Evolutionary conservation across 495 filamentous ascomycete species (phyloP), one percentile per base, ranked within the genome.

Genomic region (Immersiella caudata): DNA sequence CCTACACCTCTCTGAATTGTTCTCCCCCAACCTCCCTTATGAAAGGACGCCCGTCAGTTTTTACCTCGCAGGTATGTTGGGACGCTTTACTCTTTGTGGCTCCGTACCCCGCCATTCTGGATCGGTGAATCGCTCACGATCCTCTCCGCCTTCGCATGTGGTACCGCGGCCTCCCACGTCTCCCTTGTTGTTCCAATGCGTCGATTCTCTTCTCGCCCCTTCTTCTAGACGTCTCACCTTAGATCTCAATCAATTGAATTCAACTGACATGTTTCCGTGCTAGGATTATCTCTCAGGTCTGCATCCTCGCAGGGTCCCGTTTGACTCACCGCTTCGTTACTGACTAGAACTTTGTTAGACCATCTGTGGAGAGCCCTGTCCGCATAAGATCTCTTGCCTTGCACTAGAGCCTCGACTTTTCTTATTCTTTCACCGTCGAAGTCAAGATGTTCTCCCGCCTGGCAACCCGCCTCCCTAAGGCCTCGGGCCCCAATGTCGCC

Each of bases 231-330:
- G 24, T 50, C 65, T 61, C 16, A 25, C 64, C 16, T 60, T 52
- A 59, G 50, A 65, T 68, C 54, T 22, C 36, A 52, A 24, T 56
- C 27, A 33, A 59, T 49, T 65, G 63, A 65, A 14, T 51, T 29
- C 50, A 70, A 72, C 79, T 82, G 76, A 84, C 70, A 67, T 66
- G 29, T 71, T 66, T 74, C 29, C 75, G 62, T 65, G 69, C 62
- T 75, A 95, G 93, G 93, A 96, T 86, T 96, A 96, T 85, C 91
- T 96, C 85, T 96, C 93, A 91, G 91, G 91, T 93, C 81, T 74
- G 84, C 76, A 69, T 50, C 18, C 70, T 65, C 56, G 64, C 71
- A 62, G 65, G 59, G 27, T 68, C 66, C 62, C 63, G 55, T 67
- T 73, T 79, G 69, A 78, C 79, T 80, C 80, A 84, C 82, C 79